These are phyloP conservation scores for Thelonectria olida DNA, from an alignment of 2,329 filamentous ascomycete species.

Conservation along the genomic window DNA sequence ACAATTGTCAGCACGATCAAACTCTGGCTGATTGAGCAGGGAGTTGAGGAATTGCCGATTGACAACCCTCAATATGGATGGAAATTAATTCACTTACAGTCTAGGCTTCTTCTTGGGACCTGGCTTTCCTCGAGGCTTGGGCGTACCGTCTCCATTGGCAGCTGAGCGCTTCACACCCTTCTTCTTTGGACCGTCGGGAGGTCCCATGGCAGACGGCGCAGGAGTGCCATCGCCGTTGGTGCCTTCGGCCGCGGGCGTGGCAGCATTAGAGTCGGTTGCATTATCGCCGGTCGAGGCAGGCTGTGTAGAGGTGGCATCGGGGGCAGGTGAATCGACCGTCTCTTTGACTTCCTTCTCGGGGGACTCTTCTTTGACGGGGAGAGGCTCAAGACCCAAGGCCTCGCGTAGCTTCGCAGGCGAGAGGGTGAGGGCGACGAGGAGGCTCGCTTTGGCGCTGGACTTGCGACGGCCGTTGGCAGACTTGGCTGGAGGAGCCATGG, in stretches of 20 bases:
- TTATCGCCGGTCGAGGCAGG: constrained; percentile 61
- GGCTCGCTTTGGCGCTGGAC: constrained; percentile 46
- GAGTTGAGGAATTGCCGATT: background rate
- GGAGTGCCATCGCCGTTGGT: constrained; percentile 62
- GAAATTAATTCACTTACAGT: constrained; percentile 72
- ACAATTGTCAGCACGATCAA: constrained; percentile 40
- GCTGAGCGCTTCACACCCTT: constrained; percentile 79
- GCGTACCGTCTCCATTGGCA: constrained; percentile 67
- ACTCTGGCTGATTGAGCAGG: background rate
- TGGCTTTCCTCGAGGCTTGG: constrained; percentile 85
- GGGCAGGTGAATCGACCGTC: constrained; percentile 55
- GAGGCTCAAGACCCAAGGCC: constrained; percentile 53
- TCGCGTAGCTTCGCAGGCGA: constrained; percentile 60
- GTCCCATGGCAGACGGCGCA: constrained; percentile 65
- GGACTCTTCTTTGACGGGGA: constrained; percentile 54
- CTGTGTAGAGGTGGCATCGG: constrained; percentile 48
- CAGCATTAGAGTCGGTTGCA: constrained; percentile 67
- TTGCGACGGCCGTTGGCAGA: constrained; percentile 49
- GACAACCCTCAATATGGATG: constrained; percentile 3
- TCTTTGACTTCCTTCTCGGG: constrained; percentile 48
- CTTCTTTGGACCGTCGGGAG: constrained; percentile 75
- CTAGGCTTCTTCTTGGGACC: constrained; percentile 96
- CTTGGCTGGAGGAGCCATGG: constrained; percentile 48
- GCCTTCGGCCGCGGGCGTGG: constrained; percentile 64
- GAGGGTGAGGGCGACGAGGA: constrained; percentile 64